A percentile compares a stretch with the other conserved stretches of the same genome.
Evolutionary conservation across 2,329 filamentous ascomycete genomes (phyloP).

Genomic region (Aquanectria penicillioides): DNA sequence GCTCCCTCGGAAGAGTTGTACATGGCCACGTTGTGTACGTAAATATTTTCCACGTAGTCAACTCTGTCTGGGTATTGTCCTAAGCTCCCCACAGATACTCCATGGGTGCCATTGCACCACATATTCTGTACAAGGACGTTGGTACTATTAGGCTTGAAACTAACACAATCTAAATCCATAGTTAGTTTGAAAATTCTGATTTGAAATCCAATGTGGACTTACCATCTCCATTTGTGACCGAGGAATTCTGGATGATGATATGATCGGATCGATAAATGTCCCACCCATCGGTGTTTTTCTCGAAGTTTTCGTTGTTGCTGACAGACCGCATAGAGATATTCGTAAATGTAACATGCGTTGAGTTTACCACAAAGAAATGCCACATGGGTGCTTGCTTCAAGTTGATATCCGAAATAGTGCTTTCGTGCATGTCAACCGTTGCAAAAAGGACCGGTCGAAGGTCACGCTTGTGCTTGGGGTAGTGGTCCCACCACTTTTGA

Average conservation of each 20-base stretch:
- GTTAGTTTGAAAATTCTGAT: neutral
- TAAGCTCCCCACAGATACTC: slow-evolving; percentile 75
- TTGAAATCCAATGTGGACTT: neutral
- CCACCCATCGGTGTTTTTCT: slow-evolving; percentile 53
- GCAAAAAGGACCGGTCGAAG: slow-evolving; percentile 16
- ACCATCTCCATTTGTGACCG: slow-evolving; percentile 70
- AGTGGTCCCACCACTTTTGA: slow-evolving; percentile 72
- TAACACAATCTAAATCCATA: slow-evolving; percentile 64
- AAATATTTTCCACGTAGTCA: slow-evolving; percentile 74
- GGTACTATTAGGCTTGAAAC: slow-evolving; percentile 78
- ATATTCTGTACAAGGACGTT: slow-evolving; percentile 74
- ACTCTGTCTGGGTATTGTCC: slow-evolving; percentile 71
- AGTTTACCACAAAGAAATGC: slow-evolving; percentile 69
- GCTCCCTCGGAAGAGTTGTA: slow-evolving; percentile 69
- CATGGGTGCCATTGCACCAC: slow-evolving; percentile 73
- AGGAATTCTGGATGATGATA: slow-evolving; percentile 72
- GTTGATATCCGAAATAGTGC: slow-evolving; percentile 25
- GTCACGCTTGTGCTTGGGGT: slow-evolving; percentile 51
- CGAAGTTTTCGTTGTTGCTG: slow-evolving; percentile 57
- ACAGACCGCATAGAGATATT: slow-evolving; percentile 67
- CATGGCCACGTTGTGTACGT: slow-evolving; percentile 68
- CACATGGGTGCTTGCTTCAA: slow-evolving; percentile 24
- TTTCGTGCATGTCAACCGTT: slow-evolving; percentile 7
- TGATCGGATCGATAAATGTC: slow-evolving; percentile 69
- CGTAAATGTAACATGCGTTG: slow-evolving; percentile 69